Evolutionary conservation across 352 stramenopile genomes (phyloP), one percentile per base, ranked within the genome.

Genomic region (Phytopythium mirpurense): DNA sequence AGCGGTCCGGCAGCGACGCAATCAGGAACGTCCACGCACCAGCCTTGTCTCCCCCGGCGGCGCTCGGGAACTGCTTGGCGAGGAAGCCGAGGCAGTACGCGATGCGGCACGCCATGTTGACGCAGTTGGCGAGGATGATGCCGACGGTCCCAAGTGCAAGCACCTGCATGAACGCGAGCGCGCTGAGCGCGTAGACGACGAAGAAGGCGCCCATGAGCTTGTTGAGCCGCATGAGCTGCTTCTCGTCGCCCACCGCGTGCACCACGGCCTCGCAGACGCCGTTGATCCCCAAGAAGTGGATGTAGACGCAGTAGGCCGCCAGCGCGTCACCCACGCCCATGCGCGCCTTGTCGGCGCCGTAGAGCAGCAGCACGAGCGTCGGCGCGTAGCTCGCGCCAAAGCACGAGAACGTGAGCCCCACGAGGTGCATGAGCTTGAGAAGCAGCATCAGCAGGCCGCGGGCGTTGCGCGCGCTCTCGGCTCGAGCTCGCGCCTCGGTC

Each of bases 211-310:
- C 72, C 45, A 96, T 79, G 26, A 88, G 67, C 43, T 85, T 75
- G 68, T 96, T 96, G 5, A 96, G 71, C 18, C 57, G 67, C 73
- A 90, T 90, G 40, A 95, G 62, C 48, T 91, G 62, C 14, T 66
- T 43, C 24, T 88, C 72, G 41, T 85, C 56, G 11, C 77, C 83
- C 19, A 93, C 78, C 4, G 86, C 91, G 62, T 98, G 96, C 1
- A 98, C 93, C 68, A 98, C 98, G 3, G 94, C 93, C 80, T 99
- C 96, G 56, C 86, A 97, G 54, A 97, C 95, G 5, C 96, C 96
- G 67, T 99, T 99, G 29, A 98, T 60, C 2, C 90, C 92, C 14
- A 99, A 61, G 48, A 98, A 97, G 29, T 89, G 82, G 21, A 98
- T 97, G 68, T 98, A 98, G 5, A 96, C 57, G 67, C 95, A 99